Evolutionary conservation across 371 early-diverging fungal genomes (phyloP).

Genomic region (Phascolomyces articulosus): DNA sequence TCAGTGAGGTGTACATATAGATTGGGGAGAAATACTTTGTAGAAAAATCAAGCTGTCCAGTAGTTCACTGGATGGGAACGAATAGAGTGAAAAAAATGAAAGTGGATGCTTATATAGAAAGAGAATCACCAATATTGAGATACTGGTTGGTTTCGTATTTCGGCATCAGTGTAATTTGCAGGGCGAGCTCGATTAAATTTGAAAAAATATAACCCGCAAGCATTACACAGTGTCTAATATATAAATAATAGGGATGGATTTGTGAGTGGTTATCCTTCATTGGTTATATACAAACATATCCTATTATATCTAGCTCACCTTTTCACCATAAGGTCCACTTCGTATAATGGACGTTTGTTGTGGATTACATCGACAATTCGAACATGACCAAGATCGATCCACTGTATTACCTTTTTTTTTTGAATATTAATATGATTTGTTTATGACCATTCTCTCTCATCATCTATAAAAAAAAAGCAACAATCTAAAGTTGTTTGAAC

Average conservation of each 20-base stretch:
- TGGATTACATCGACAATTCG: neutral
- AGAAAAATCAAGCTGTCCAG: constrained; percentile 3
- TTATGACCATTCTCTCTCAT: no score
- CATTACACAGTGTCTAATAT: neutral
- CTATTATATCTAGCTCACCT: neutral
- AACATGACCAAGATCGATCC: constrained; percentile 1
- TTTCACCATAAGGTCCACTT: constrained; percentile 3
- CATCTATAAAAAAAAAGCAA: no score
- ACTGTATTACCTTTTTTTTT: neutral
- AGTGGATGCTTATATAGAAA: no score
- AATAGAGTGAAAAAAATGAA: no score
- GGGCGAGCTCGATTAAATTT: neutral
- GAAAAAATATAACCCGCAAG: neutral
- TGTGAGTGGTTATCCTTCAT: neutral
- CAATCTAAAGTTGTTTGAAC: no score
- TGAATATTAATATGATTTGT: no score
- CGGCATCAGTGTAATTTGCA: neutral
- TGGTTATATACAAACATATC: no score
- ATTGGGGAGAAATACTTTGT: no score
- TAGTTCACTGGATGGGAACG: neutral
- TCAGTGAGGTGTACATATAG: no score
- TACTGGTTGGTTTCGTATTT: constrained; percentile 3
- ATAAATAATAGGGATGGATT: neutral
- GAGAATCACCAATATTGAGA: neutral
- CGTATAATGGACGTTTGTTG: constrained; percentile 2